Conservation (phyloP, 2,329 filamentous ascomycete species). For the Helotiales sp. region DNA sequence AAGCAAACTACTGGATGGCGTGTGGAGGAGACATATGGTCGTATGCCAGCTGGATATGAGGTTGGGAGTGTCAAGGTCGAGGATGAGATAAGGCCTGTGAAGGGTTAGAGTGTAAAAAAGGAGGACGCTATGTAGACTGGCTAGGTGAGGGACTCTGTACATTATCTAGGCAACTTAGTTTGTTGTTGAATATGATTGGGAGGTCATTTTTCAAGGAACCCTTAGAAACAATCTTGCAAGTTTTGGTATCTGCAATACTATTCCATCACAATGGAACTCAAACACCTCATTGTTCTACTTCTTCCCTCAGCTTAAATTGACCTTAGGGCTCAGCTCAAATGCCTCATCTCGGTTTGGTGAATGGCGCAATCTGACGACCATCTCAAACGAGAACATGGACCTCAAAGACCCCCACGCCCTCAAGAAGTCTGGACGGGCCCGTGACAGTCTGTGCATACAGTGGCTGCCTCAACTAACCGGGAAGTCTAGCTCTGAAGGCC, state of each 20-base stretch:
- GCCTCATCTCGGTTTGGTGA: no score
- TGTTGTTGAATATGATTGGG: neutral
- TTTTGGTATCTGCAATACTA: neutral
- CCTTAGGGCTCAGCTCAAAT: no score
- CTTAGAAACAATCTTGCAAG: neutral
- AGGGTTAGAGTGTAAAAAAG: neutral
- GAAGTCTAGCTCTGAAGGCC: no score
- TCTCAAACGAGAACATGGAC: no score
- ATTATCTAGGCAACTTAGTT: neutral
- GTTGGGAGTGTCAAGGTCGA: neutral
- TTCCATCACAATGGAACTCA: neutral
- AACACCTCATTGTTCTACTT: neutral
- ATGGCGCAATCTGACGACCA: no score
- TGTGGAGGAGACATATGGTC: constrained; percentile 13
- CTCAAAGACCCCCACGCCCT: no score
- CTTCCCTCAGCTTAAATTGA: neutral
- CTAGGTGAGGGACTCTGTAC: neutral
- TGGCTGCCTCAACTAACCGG: no score
- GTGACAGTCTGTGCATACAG: no score
- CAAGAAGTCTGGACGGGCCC: no score
- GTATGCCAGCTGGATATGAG: neutral
- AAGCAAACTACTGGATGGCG: constrained; percentile 20
- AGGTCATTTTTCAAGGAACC: neutral
- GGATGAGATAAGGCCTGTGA: neutral
- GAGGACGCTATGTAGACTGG: neutral